Evolutionary conservation across 768 basidiomycete genomes (phyloP).

Genomic region (Lactarius tabidus): DNA sequence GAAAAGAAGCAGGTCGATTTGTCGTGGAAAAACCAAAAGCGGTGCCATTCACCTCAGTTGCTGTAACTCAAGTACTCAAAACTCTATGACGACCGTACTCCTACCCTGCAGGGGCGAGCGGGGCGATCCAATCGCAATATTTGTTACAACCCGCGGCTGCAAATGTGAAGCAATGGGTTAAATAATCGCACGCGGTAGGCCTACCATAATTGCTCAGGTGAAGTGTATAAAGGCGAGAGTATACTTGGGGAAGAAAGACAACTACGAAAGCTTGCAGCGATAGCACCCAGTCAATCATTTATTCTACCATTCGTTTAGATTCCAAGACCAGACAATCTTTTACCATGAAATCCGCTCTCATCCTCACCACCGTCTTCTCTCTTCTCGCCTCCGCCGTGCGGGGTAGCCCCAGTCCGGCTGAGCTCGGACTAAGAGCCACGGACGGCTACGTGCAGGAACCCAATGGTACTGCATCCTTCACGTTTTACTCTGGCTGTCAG

Average conservation of each 20-base stretch:
- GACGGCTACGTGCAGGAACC: constrained; percentile 53
- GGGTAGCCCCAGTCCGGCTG: neutral
- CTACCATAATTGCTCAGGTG: neutral
- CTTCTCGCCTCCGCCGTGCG: neutral
- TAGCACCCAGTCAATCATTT: neutral
- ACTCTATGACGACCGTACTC: neutral
- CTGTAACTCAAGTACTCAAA: neutral
- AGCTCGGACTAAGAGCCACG: constrained; percentile 30
- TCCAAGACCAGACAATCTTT: neutral
- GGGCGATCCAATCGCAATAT: too few relatives aligned
- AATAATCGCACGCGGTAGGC: neutral
- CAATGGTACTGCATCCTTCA: constrained; percentile 55
- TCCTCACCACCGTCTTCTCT: neutral
- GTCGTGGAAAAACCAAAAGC: neutral
- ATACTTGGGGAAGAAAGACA: neutral
- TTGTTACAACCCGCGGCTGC: neutral
- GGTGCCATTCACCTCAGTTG: neutral
- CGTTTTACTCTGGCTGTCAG: constrained; percentile 49
- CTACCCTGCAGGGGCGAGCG: neutral
- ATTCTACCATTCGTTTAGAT: neutral
- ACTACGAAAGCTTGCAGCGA: neutral
- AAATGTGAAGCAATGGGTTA: neutral
- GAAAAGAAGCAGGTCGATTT: neutral
- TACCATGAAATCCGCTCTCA: constrained; percentile 5
- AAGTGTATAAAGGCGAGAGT: neutral